Evolutionary conservation across 139 green algal species (phyloP).

Genomic region (Chlorella sp.): DNA sequence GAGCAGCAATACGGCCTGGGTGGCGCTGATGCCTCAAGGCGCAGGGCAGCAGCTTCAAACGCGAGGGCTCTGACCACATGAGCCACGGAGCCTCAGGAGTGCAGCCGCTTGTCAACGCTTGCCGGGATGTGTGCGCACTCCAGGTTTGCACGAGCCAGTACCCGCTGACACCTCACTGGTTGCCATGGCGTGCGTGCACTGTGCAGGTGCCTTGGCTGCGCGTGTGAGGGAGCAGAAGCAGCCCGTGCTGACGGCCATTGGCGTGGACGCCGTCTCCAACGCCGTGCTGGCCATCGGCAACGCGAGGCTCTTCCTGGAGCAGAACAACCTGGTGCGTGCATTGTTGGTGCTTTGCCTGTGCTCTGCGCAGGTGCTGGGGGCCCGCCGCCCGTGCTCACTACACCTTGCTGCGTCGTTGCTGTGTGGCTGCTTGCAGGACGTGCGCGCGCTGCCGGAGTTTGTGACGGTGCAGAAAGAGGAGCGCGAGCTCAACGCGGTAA

Average conservation of each 20-base stretch:
- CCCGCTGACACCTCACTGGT: too few relatives aligned
- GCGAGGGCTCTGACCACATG: too few relatives aligned
- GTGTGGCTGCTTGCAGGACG: conserved; percentile 19
- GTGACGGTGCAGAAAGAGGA: conserved; percentile 32
- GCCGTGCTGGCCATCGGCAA: conserved; percentile 39
- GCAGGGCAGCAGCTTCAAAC: too few relatives aligned
- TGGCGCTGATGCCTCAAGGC: too few relatives aligned
- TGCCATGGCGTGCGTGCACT: too few relatives aligned
- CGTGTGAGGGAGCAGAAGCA: conserved; percentile 31
- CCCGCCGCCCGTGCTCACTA: neutral
- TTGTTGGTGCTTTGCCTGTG: neutral
- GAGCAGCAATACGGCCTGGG: too few relatives aligned
- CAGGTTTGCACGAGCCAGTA: too few relatives aligned
- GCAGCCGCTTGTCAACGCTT: too few relatives aligned
- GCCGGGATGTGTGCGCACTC: too few relatives aligned
- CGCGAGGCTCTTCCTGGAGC: conserved; percentile 33
- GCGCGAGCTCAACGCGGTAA: conserved; percentile 23
- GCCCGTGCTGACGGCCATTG: conserved; percentile 21
- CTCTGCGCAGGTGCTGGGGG: neutral
- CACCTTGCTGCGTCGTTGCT: neutral
- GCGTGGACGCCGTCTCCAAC: conserved; percentile 38
- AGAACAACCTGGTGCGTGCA: conserved; percentile 9
- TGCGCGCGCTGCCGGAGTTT: conserved; percentile 19
- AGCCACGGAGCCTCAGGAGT: too few relatives aligned
- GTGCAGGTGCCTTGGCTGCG: conserved; percentile 40